Evolutionary conservation across 73 alveolate species (phyloP).

Genomic region (Paraurostyla sp.): DNA sequence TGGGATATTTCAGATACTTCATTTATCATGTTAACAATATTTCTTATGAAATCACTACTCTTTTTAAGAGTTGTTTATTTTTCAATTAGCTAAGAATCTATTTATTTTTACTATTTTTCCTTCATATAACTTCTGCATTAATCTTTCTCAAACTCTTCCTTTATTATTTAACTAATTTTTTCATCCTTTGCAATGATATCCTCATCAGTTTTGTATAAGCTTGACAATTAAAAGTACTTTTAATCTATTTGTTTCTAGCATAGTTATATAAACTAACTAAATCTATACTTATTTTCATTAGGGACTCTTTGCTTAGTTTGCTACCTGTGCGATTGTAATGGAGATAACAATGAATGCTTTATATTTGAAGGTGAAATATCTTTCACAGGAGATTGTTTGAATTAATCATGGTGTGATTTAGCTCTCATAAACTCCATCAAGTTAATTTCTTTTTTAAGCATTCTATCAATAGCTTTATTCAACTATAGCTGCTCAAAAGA

Average conservation of each 20-base stretch:
- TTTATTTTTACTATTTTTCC: neutral
- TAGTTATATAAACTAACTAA: neutral
- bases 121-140: neutral
- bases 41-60: neutral
- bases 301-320: neutral
- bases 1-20: neutral
- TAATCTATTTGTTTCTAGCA: neutral
- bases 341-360: neutral
- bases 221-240: neutral
- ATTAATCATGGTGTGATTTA: neutral
- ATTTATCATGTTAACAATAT: neutral
- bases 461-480: constrained; percentile 44
- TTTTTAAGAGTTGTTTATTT: neutral
- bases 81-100: neutral
- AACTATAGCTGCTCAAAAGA: constrained; percentile 12
- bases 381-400: neutral
- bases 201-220: too few relatives aligned
- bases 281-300: neutral
- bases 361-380: neutral
- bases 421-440: constrained; percentile 11
- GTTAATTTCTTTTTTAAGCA: constrained; percentile 24
- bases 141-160: neutral
- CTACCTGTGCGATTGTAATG: neutral
- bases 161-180: too few relatives aligned
- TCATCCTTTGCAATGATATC: too few relatives aligned